Conservation (phyloP, 768 basidiomycete genomes). For the Sarcodon sp. region DNA sequence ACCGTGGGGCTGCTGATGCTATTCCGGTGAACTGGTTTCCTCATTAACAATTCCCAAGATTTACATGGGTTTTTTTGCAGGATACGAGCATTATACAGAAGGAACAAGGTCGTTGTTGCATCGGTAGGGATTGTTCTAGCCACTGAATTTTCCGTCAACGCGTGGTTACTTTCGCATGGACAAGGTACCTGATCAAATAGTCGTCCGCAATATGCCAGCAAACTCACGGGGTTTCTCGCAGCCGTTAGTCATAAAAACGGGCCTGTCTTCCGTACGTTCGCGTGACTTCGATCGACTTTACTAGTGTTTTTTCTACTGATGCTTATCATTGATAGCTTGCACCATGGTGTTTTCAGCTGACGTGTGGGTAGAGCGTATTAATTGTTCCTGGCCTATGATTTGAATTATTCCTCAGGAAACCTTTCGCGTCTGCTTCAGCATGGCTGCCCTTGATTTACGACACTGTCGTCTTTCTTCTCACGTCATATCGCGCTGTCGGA, state of each 20-base stretch:
- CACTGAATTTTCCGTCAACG: constrained; percentile 32
- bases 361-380: constrained; percentile 10
- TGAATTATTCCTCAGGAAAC: constrained; percentile 4
- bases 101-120: constrained; percentile 11
- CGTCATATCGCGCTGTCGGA: constrained; percentile 8
- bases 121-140: constrained; percentile 22
- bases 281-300: constrained; percentile 8
- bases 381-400: background rate
- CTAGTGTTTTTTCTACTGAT: constrained; percentile 16
- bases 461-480: constrained; percentile 21
- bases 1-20: constrained; percentile 48
- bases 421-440: constrained; percentile 20
- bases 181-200: constrained; percentile 21
- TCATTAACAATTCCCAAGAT: no score
- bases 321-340: constrained; percentile 18
- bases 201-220: no score
- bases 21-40: constrained; percentile 23
- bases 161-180: constrained; percentile 39
- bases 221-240: background rate
- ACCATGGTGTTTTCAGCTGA: constrained; percentile 22
- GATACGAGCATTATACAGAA: constrained; percentile 18
- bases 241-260: constrained; percentile 3
- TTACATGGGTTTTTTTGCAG: constrained; percentile 2
- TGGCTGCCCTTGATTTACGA: constrained; percentile 29
- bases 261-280: constrained; percentile 24